These are phyloP conservation scores for Metarhizium anisopliae DNA, from an alignment of 2,329 filamentous ascomycete species.

Conservation along the genomic window DNA sequence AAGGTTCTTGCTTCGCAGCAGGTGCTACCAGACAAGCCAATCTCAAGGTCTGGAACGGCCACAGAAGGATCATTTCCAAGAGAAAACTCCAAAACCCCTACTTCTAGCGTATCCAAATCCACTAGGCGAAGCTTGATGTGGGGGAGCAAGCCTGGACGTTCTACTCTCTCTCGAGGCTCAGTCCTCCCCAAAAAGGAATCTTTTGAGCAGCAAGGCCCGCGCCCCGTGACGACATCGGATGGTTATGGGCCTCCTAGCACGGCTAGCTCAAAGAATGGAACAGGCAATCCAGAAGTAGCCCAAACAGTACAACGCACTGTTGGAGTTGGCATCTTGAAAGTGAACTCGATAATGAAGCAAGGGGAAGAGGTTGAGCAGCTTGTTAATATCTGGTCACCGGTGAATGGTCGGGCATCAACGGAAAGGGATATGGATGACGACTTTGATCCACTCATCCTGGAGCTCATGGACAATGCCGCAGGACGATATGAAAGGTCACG, in stretches of 20 bases:
- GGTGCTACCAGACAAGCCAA: constrained; percentile 34
- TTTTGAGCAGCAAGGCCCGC: constrained; percentile 38
- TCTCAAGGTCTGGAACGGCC: constrained; percentile 41
- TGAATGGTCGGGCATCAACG: constrained; percentile 41
- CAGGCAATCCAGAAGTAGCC: constrained; percentile 10
- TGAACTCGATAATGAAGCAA: constrained; percentile 67
- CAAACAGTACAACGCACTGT: constrained; percentile 47
- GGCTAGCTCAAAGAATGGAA: constrained; percentile 37
- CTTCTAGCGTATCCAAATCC: constrained; percentile 41
- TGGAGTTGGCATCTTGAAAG: constrained; percentile 67
- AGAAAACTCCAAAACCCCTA: constrained; percentile 37
- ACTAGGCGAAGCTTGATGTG: constrained; percentile 62
- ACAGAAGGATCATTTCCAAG: constrained; percentile 31
- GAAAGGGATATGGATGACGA: constrained; percentile 54
- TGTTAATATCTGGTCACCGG: constrained; percentile 65
- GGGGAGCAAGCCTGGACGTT: constrained; percentile 48
- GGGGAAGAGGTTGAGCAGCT: constrained; percentile 65
- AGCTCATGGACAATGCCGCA: constrained; percentile 64
- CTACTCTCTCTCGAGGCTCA: constrained; percentile 44
- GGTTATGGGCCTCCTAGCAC: constrained; percentile 42
- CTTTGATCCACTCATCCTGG: constrained; percentile 65
- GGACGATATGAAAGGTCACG: constrained; percentile 66
- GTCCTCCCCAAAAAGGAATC: constrained; percentile 42
- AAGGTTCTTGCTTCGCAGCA: constrained; percentile 59
- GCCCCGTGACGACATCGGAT: constrained; percentile 33